Evolutionary conservation across 2,329 filamentous ascomycete species (phyloP).

Genomic region (Rhexocercosporidium sp.): DNA sequence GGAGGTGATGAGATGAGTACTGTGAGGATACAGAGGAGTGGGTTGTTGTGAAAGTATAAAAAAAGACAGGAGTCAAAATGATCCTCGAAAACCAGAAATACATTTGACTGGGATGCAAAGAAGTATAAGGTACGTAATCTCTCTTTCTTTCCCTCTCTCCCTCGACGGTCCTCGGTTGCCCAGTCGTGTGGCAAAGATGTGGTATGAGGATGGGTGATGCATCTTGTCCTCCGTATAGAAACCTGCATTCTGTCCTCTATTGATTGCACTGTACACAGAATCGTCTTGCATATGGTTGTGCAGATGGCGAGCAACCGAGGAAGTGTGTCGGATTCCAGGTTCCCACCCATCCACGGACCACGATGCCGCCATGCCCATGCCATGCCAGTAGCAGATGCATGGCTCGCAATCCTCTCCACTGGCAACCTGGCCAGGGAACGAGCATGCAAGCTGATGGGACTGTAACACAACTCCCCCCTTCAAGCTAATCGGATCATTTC

Average conservation of each 20-base stretch:
- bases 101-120: not conserved
- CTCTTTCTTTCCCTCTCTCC: not conserved
- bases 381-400: not conserved
- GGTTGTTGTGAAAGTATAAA: not conserved
- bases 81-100: not conserved
- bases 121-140: not conserved
- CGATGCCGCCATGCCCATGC: not conserved
- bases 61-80: not conserved
- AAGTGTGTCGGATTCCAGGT: not conserved
- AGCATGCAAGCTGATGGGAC: not conserved
- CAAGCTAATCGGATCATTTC: not conserved
- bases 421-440: not conserved
- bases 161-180: not conserved
- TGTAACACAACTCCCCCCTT: not conserved
- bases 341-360: not conserved
- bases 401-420: not conserved
- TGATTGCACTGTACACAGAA: not conserved
- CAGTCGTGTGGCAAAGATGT: conserved; percentile 8
- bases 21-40: not conserved
- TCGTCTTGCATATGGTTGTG: not conserved
- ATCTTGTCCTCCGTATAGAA: conserved; percentile 6
- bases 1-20: not conserved
- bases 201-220: not conserved
- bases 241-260: not conserved
- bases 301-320: not conserved